Evolutionary conservation across 2,329 filamentous ascomycete genomes (phyloP).

Genomic region (Trichoderma simmonsii): DNA sequence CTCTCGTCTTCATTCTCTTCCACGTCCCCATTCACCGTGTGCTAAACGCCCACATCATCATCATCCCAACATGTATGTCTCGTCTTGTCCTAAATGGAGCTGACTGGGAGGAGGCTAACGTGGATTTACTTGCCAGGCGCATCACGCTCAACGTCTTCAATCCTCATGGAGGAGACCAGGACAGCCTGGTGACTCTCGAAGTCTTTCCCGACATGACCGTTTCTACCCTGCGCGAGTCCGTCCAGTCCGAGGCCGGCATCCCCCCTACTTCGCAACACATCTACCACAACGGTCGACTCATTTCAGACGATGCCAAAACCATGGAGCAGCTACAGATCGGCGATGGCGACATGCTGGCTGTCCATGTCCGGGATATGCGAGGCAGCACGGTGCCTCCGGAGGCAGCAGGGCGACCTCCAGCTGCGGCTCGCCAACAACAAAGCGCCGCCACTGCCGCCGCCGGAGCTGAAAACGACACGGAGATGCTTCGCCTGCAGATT

Average conservation of each 20-base stretch:
- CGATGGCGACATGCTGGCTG: slow-evolving; percentile 88
- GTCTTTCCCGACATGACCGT: slow-evolving; percentile 80
- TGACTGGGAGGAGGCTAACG: neutral
- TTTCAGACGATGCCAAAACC: slow-evolving; percentile 74
- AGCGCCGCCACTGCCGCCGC: slow-evolving; percentile 28
- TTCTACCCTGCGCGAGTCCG: slow-evolving; percentile 79
- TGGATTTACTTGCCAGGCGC: slow-evolving; percentile 55
- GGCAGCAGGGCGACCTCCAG: slow-evolving; percentile 34
- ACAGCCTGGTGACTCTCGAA: slow-evolving; percentile 77
- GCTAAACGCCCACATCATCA: neutral
- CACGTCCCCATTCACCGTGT: neutral
- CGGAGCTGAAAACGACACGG: slow-evolving; percentile 59
- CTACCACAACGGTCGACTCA: slow-evolving; percentile 82
- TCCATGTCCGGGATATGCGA: slow-evolving; percentile 68
- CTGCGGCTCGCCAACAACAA: neutral
- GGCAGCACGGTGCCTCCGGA: slow-evolving; percentile 44
- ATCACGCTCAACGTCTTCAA: slow-evolving; percentile 84
- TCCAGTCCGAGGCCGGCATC: slow-evolving; percentile 78
- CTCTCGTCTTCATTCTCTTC: neutral
- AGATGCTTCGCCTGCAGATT: slow-evolving; percentile 78
- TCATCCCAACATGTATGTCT: slow-evolving; percentile 15
- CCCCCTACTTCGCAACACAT: slow-evolving; percentile 73
- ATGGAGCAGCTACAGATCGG: slow-evolving; percentile 76
- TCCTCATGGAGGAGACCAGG: slow-evolving; percentile 62
- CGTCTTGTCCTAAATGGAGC: neutral